Evolutionary conservation across 768 basidiomycete genomes (phyloP).

Genomic region (Saitozyma sp.): DNA sequence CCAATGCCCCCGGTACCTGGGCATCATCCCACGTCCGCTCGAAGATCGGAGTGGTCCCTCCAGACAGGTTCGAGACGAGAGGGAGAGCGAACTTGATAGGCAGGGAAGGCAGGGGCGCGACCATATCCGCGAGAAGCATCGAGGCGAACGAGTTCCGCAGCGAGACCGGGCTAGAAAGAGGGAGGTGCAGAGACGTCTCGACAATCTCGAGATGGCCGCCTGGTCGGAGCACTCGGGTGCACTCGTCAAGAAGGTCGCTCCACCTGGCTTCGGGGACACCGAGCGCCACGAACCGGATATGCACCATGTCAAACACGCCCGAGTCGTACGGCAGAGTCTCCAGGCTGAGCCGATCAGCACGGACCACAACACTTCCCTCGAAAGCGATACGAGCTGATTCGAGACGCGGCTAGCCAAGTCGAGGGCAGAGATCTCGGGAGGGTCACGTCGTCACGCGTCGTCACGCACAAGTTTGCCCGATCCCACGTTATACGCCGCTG

Average conservation of each 20-base stretch:
- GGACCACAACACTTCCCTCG: too few species aligned
- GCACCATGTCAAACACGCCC: constrained; percentile 50
- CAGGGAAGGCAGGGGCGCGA: constrained; percentile 35
- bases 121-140: constrained; percentile 36
- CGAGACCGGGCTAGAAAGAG: constrained; percentile 18
- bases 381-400: too few species aligned
- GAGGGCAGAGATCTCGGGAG: background rate
- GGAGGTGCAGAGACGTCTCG: constrained; percentile 34
- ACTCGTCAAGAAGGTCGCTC: constrained; percentile 45
- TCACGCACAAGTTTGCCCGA: constrained; percentile 45
- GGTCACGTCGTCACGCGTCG: background rate
- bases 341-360: constrained; percentile 26
- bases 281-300: constrained; percentile 44
- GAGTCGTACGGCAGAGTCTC: constrained; percentile 48
- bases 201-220: constrained; percentile 45
- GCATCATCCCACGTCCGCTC: constrained; percentile 1
- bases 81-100: constrained; percentile 41
- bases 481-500: constrained; percentile 42
- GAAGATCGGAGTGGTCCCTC: background rate
- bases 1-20: constrained; percentile 12
- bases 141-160: constrained; percentile 36
- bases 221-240: constrained; percentile 39
- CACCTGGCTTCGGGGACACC: constrained; percentile 47
- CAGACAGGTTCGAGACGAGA: constrained; percentile 9
- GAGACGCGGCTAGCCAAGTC: background rate